Conservation (phyloP, 345 rosid genomes). For the Rhodomyrtus tomentosa region DNA sequence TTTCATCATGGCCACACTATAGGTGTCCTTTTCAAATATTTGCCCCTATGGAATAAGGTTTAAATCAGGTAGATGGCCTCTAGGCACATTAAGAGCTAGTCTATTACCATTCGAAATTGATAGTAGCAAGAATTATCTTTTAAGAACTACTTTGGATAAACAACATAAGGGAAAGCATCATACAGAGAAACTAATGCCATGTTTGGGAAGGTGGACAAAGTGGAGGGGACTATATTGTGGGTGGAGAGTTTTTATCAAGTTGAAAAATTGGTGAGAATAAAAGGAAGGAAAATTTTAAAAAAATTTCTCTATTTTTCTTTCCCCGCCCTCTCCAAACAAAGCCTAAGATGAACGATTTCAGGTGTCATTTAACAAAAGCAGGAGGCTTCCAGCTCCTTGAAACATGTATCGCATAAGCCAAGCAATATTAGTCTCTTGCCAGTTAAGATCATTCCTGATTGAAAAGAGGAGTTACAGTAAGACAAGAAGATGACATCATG, state of each 20-base stretch:
- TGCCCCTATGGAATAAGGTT: too few species aligned
- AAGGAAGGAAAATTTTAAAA: not conserved
- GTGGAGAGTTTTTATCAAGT: not conserved
- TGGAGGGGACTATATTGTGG: not conserved
- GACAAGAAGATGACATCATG: not conserved
- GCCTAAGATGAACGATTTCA: not conserved
- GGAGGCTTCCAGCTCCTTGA: not conserved
- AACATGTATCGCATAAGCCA: not conserved
- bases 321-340: not conserved
- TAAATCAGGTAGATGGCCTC: too few species aligned
- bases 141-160: not conserved
- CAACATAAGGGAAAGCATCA: not conserved
- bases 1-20: too few species aligned
- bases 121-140: not conserved
- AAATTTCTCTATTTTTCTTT: not conserved
- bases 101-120: not conserved
- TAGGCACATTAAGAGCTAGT: too few species aligned
- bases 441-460: not conserved
- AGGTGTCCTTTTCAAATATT: too few species aligned
- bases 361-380: not conserved
- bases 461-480: not conserved
- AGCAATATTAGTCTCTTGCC: not conserved
- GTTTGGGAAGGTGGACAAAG: not conserved
- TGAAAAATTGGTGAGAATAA: not conserved
- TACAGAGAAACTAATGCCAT: not conserved